Percentiles rank a stretch among this genome's conserved stretches.
These are phyloP conservation scores for Vigna reflexopilosa DNA, from an alignment of 306 rosid genomes.

Conservation along the genomic window DNA sequence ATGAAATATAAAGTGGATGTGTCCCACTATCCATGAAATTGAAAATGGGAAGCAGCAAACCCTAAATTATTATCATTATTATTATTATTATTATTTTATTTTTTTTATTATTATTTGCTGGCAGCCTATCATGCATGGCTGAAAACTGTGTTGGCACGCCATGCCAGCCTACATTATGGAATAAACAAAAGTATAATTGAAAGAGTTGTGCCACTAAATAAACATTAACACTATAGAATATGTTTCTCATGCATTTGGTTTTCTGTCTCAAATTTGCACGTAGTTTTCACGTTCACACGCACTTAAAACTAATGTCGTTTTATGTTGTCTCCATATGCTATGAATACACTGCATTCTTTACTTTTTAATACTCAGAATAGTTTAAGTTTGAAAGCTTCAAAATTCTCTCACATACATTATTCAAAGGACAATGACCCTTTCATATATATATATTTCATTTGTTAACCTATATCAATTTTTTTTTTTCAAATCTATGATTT, in stretches of 20 bases:
- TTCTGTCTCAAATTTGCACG: slow-evolving; percentile 5
- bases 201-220: slow-evolving; percentile 7
- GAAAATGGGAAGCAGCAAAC: slow-evolving; percentile 2
- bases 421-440: no score
- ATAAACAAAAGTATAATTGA: not conserved
- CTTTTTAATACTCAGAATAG: no score
- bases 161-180: slow-evolving; percentile 38
- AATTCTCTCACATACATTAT: no score
- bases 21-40: slow-evolving; percentile 43
- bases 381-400: no score
- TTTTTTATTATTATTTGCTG: not conserved
- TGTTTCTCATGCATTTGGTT: slow-evolving; percentile 23
- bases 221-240: not conserved
- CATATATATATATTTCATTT: no score
- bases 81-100: not conserved
- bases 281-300: slow-evolving; percentile 35
- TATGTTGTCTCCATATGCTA: no score
- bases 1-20: not conserved
- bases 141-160: slow-evolving; percentile 18
- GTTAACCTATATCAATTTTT: no score
- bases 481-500: no score
- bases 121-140: not conserved
- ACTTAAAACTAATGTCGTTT: not conserved
- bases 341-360: no score
- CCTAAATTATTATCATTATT: no score